Percentiles rank a stretch among this genome's conserved stretches.
These are phyloP conservation scores for Trichothecium roseum DNA, from an alignment of 2,329 filamentous ascomycete genomes.

Conservation along the genomic window DNA sequence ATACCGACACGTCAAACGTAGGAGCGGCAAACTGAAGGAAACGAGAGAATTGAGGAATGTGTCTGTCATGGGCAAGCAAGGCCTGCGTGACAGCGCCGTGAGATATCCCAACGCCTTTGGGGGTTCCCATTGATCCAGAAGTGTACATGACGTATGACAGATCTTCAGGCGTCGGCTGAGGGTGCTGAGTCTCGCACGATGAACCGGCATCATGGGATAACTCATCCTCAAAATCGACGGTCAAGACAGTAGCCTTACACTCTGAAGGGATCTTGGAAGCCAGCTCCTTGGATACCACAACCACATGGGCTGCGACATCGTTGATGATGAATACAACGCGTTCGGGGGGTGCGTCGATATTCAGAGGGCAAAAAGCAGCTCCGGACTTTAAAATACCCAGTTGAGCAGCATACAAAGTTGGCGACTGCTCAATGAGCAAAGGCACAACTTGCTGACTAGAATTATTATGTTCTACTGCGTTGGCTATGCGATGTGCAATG, in stretches of 20 bases:
- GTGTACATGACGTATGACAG: slow-evolving; percentile 91
- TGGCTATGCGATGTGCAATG: slow-evolving; percentile 41
- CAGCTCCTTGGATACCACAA: slow-evolving; percentile 52
- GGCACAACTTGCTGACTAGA: slow-evolving; percentile 50
- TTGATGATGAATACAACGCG: slow-evolving; percentile 68
- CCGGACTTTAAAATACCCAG: slow-evolving; percentile 73
- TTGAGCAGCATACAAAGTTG: slow-evolving; percentile 66
- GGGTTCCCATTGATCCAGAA: slow-evolving; percentile 78
- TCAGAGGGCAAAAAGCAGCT: slow-evolving; percentile 76
- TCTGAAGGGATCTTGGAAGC: slow-evolving; percentile 25
- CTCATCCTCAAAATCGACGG: slow-evolving; percentile 19
- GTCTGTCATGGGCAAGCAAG: slow-evolving; percentile 66
- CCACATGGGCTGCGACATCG: slow-evolving; percentile 61
- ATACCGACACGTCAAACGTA: slow-evolving; percentile 90
- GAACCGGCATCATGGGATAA: not conserved
- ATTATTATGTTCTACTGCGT: slow-evolving; percentile 3
- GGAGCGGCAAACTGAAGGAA: slow-evolving; percentile 90
- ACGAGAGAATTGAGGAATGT: slow-evolving; percentile 65
- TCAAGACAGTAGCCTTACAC: slow-evolving; percentile 20
- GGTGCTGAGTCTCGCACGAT: not conserved
- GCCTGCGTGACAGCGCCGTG: slow-evolving; percentile 75
- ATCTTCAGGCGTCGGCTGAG: slow-evolving; percentile 19
- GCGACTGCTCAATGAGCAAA: slow-evolving; percentile 66
- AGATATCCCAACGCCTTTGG: slow-evolving; percentile 78
- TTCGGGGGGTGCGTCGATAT: slow-evolving; percentile 66